These are phyloP conservation scores for Choricystis sp. DNA, from an alignment of 139 green algal genomes.

Conservation along the genomic window DNA sequence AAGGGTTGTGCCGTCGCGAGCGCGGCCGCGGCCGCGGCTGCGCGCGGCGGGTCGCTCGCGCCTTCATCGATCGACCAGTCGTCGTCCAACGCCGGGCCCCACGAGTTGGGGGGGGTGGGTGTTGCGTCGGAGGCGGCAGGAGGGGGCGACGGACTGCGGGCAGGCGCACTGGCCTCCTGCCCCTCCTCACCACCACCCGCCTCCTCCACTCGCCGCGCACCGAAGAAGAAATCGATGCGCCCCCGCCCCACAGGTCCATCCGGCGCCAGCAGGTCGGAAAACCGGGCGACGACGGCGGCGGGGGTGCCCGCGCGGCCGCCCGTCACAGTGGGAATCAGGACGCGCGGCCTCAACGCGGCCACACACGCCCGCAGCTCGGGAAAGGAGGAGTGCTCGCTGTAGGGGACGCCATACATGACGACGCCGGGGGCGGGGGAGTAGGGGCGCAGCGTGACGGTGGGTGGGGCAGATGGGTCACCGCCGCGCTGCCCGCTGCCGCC, in stretches of 20 bases:
- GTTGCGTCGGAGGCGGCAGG: no score
- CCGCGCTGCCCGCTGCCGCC: background rate
- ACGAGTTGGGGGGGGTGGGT: background rate
- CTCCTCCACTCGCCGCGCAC: no score
- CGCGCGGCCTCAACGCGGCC: constrained; percentile 32
- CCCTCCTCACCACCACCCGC: no score
- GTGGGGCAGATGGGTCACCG: background rate
- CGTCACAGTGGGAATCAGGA: constrained; percentile 15
- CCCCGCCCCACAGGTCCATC: background rate
- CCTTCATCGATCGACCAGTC: background rate
- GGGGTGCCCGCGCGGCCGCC: background rate
- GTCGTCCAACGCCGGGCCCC: background rate
- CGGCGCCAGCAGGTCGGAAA: background rate
- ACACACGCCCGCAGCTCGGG: constrained; percentile 67
- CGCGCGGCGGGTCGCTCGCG: background rate
- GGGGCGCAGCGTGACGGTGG: no score
- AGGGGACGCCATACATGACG: constrained; percentile 69
- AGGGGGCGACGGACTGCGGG: no score
- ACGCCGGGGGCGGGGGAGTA: background rate
- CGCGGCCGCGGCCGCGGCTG: no score
- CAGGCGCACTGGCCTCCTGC: no score
- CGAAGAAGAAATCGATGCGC: background rate
- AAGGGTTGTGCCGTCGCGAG: background rate
- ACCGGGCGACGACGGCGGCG: background rate
- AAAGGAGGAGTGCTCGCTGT: constrained; percentile 76